Base-by-base conservation (phyloP, 1,284 basidiomycete species). In the Malassezia nana region DNA sequence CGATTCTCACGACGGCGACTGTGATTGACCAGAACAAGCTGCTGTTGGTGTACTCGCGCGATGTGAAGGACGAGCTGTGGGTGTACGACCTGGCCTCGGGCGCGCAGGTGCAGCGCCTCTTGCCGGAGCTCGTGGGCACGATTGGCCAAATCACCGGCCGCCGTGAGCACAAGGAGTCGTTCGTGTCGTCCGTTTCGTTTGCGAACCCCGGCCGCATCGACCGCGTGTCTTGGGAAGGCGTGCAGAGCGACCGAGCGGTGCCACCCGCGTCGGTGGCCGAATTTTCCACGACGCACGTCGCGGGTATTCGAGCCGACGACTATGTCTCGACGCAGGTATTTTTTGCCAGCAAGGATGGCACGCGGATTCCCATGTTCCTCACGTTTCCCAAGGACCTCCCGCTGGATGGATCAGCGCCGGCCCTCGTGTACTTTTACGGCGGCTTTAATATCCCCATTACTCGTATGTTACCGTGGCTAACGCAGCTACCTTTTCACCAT, bases 11-110 rank as follows among this genome's bases (percentile, higher is more conserved):
- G 30, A 77, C 79, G 39, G 78, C 81, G 20, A 68, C 70, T 26
- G 76, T 81, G 20, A 76, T 86, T 20, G 79, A 80, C 55, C 70
- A 79, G 16, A 79, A 85, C 70, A 79, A 81, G 49, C 78, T 88
- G 42, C 79, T 81, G 8, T 69, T 85, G 13, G 76, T 81, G 43
- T 87, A 87, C 77, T 84, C 84, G 64, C 80, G 82, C 55, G 84
- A 89, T 64, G 87, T 86, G 66, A 85, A 84, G 63, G 85, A 89
- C 67, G 85, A 88, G 74, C 77, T 89, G 32, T 87, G 87, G 73
- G 74, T 89, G 50, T 83, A 85, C 75, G 78, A 81, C 38, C 78
- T 83, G 28, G 43, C 60, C 50, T 74, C 76, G 0, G 87, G 87
- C 31, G 72, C 78, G 61, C 78, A 76, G 46, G 63, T 86, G 50